phyloP scores from a whole-genome alignment of 768 basidiomycete species.

The Baorangia bicolor region DNA sequence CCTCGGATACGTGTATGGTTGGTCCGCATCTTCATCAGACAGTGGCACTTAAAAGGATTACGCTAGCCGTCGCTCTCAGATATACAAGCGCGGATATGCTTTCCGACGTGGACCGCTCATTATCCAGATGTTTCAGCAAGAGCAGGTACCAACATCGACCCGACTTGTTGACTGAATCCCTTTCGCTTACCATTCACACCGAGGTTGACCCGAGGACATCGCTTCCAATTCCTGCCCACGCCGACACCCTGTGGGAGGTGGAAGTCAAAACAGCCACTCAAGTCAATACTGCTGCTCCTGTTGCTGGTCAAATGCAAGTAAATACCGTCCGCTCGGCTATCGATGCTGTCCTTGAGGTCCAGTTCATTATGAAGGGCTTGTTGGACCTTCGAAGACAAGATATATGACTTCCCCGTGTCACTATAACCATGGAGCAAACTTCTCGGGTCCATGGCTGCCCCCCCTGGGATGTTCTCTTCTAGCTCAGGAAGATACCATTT shows the following conservation, averaged over 20 bases:
- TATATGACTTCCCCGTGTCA: conserved; percentile 35
- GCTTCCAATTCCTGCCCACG: conserved; percentile 72
- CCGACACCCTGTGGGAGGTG: conserved; percentile 84
- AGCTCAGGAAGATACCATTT: not conserved
- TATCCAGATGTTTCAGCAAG: conserved; percentile 85
- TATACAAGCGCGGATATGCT: conserved; percentile 78
- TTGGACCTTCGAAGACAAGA: conserved; percentile 77
- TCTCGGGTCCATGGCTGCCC: not conserved
- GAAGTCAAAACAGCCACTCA: conserved; percentile 84
- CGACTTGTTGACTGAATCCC: not conserved
- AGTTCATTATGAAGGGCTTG: conserved; percentile 80
- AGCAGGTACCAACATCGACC: conserved; percentile 50
- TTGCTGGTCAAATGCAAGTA: conserved; percentile 46
- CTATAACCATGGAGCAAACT: not conserved
- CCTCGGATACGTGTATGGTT: conserved; percentile 67
- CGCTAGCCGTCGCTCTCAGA: conserved; percentile 63
- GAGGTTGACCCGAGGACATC: conserved; percentile 76
- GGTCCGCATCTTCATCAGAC: not conserved
- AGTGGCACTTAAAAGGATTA: conserved; percentile 3
- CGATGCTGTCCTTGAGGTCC: conserved; percentile 77
- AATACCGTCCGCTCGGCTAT: conserved; percentile 69
- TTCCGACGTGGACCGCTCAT: conserved; percentile 70
- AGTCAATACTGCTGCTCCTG: conserved; percentile 57
- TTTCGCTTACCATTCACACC: conserved; percentile 8
- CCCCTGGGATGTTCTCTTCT: not conserved